Evolutionary conservation across 768 basidiomycete genomes (phyloP), one percentile per base, ranked within the genome.

Genomic region (Pulveroboletus sp.): DNA sequence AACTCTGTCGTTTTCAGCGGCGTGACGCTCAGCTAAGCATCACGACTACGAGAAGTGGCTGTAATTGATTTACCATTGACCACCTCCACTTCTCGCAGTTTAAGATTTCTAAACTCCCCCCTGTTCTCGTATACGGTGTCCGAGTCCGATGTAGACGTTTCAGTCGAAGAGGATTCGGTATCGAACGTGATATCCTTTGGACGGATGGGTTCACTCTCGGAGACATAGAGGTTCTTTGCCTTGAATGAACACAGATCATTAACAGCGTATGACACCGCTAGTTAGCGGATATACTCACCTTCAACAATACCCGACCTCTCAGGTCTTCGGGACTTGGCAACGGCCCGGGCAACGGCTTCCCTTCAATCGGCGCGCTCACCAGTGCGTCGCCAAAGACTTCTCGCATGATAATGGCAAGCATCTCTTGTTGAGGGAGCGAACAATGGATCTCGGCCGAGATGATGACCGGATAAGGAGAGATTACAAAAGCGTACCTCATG

Each of bases 381-480:
- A 87, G 68, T 8, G 71, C 69, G 5, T 75, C 71, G 1, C 82
- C 82, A 57, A 87, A 82, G 14, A 75, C 76, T 15, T 79, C 76
- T 39, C 64, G 68, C 81, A 98, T 81, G 60, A 94, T 91, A 3
- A 74, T 61, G 0, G 81, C 93, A 13, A 96, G 75, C 63, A 76
- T 75, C 33, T 88, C 86, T 65, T 98, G 94, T 63, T 93, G 89
- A 26, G 74, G 68, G 14, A 91, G 50, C 0, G 79, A 73, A 65
- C 92, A 95, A 61, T 95, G 93, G 1, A 94, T 79, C 70, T 98
- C 94, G 11, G 93, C 89, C 3, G 92, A 94, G 47, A 98, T 86
- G 61, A 98, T 82, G 62, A 98, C 74, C 1, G 94, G 94, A 61
- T 93, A 96, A 0, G 90, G 89, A 1, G 91, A 94, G 1, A 87